Evolutionary conservation across 2,329 filamentous ascomycete genomes (phyloP).

Genomic region (Curvularia sp.): DNA sequence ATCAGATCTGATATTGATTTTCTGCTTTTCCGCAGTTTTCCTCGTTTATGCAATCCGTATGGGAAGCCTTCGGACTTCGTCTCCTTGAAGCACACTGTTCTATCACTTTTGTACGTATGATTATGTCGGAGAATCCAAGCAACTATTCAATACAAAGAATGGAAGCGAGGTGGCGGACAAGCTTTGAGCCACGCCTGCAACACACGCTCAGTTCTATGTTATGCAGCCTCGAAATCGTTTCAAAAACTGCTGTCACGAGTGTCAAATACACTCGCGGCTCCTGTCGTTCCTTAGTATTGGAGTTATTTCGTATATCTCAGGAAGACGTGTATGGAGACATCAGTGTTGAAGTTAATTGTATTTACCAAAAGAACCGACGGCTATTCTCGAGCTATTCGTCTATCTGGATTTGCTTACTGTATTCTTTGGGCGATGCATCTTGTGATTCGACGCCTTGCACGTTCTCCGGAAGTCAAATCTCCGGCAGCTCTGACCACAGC

Average conservation of each 20-base stretch:
- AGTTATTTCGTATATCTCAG: neutral
- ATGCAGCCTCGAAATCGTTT: neutral
- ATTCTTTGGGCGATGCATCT: neutral
- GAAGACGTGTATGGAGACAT: neutral
- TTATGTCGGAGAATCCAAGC: neutral
- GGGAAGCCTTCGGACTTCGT: neutral
- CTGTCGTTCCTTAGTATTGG: neutral
- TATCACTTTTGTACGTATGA: neutral
- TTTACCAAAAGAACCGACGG: neutral
- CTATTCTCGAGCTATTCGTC: neutral
- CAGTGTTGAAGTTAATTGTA: neutral
- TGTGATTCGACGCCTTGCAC: constrained; percentile 3
- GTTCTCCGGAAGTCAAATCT: constrained; percentile 7
- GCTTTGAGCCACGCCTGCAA: neutral
- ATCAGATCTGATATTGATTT: neutral
- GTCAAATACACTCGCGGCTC: neutral
- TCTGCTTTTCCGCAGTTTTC: neutral
- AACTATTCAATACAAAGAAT: neutral
- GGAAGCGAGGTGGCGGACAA: neutral
- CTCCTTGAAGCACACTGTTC: neutral
- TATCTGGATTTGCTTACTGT: neutral
- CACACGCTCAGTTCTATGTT: neutral
- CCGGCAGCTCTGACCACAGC: neutral
- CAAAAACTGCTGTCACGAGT: neutral
- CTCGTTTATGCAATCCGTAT: neutral